Conservation (phyloP, 345 rosid genomes). For the Hypericum perforatum region DNA sequence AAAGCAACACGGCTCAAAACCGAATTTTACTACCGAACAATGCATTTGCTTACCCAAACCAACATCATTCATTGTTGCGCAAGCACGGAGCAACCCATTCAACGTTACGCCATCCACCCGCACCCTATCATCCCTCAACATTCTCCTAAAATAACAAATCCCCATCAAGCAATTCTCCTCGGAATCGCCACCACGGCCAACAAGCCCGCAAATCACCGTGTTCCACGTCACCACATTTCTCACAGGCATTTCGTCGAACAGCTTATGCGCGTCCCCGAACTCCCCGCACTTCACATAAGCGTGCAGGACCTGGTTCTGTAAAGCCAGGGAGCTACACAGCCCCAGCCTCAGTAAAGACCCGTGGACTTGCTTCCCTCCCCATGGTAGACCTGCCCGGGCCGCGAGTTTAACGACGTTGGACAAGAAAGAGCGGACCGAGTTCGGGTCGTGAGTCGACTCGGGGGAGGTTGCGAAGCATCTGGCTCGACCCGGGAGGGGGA, state of each 20-base stretch:
- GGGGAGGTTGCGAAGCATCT: not conserved
- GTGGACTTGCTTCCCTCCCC: constrained; percentile 33
- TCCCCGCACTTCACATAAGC: constrained; percentile 30
- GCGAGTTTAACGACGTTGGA: constrained; percentile 30
- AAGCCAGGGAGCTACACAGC: constrained; percentile 19
- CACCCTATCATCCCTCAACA: constrained; percentile 31
- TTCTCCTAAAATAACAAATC: constrained; percentile 32
- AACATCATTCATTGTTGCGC: constrained; percentile 26
- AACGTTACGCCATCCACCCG: constrained; percentile 41
- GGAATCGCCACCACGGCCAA: constrained; percentile 10
- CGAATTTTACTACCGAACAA: constrained; percentile 39
- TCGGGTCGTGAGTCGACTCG: constrained; percentile 3
- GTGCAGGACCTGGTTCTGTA: constrained; percentile 44
- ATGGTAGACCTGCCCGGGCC: constrained; percentile 20
- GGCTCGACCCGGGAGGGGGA: constrained; percentile 2
- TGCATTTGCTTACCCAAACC: constrained; percentile 44
- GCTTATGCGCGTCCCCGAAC: constrained; percentile 19
- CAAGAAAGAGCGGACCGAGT: constrained; percentile 6
- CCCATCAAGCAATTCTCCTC: constrained; percentile 12
- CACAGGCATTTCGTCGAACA: constrained; percentile 59
- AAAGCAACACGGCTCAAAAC: constrained; percentile 32
- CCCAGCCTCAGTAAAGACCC: constrained; percentile 35
- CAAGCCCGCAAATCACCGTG: constrained; percentile 39
- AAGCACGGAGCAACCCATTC: constrained; percentile 41
- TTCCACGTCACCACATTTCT: constrained; percentile 61